These are phyloP conservation scores for Hordeum pubiflorum DNA, from an alignment of 202 grass and related monocot species.

Conservation along the genomic window DNA sequence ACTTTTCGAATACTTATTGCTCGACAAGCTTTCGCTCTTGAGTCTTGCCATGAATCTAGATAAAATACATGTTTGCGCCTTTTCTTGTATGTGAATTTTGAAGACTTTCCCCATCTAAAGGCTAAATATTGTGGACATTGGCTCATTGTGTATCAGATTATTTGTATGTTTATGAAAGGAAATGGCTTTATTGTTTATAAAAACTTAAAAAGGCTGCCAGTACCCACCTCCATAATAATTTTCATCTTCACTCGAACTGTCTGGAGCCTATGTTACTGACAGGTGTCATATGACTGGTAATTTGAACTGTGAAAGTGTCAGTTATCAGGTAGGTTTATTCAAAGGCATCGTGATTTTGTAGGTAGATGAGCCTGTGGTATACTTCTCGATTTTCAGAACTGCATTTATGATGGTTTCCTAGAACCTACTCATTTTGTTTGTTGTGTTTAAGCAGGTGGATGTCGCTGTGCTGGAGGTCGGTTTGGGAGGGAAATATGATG, in stretches of 20 bases:
- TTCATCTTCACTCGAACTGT: conserved; percentile 5
- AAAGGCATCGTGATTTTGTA: not conserved
- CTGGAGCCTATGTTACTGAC: not conserved
- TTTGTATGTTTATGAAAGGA: not conserved
- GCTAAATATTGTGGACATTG: not conserved
- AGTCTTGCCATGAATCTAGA: not conserved
- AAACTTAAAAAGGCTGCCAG: not conserved
- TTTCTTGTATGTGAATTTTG: conserved; percentile 5
- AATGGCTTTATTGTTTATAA: conserved; percentile 11
- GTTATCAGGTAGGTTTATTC: conserved; percentile 10
- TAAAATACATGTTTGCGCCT: conserved; percentile 19
- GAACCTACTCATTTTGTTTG: not conserved
- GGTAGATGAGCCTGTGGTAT: not conserved
- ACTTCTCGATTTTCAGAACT: not conserved
- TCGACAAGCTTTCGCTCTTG: not conserved
- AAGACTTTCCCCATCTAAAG: not conserved
- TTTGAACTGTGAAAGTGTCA: not conserved
- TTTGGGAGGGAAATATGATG: conserved; percentile 94
- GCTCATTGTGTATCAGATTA: not conserved
- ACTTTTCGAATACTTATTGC: conserved; percentile 10
- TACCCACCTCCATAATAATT: not conserved
- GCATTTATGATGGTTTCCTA: not conserved
- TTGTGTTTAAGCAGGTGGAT: conserved; percentile 74
- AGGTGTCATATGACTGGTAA: not conserved
- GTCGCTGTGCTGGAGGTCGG: conserved; percentile 94